Evolutionary conservation across 164 flowering plant species (phyloP), one percentile per base, ranked within the genome.

Genomic region (Houttuynia cordata): DNA sequence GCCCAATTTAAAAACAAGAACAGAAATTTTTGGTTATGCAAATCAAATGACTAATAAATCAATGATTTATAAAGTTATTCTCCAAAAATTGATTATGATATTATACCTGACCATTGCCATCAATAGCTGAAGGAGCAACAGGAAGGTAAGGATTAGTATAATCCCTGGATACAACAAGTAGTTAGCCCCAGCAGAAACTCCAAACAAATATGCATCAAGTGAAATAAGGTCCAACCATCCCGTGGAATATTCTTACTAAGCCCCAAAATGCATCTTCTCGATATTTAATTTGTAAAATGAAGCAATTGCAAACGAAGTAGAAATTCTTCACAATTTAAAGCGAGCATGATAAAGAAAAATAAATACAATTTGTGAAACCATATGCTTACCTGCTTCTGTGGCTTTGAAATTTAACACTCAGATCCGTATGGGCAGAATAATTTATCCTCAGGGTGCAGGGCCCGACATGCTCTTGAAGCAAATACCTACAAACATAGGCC

Each of bases 111-210:
- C 86, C 84, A 74, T 62, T 78, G 20, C 85, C 85, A 71, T 94
- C 99, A 22, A 88, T 94, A 22, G 99, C 97, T 17, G 97, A 91
- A 51, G 93, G 82, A 68, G 86, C 86, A 71, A 94, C 97, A 37
- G 97, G 96, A 73, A 91, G 97, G 63, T 75, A 73, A 17, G 93
- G 99, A 75, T 94, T 90, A 13, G 97, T 91, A 68, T 91, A 94
- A 76, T 94, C 99, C 91, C 99, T 94, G 34, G 17, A 7, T 8
- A 34, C 12, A 39, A 19, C 15, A 45, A 45, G 17, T 45, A 45
- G 49, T 45, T 45, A 45, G 49, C 49, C 17, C 49, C 49, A 45
- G n/a, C 14, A 42, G 1, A 42, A 1, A 10, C 1, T 1, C 12
- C 49, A 42, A 1, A 45, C 3, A n/a, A 12, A 12, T 3, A 45